A percentile compares a stretch with the other conserved stretches of the same genome.
Conservation (phyloP, 495 filamentous ascomycete genomes). For the Lasiosphaeria hispida region DNA sequence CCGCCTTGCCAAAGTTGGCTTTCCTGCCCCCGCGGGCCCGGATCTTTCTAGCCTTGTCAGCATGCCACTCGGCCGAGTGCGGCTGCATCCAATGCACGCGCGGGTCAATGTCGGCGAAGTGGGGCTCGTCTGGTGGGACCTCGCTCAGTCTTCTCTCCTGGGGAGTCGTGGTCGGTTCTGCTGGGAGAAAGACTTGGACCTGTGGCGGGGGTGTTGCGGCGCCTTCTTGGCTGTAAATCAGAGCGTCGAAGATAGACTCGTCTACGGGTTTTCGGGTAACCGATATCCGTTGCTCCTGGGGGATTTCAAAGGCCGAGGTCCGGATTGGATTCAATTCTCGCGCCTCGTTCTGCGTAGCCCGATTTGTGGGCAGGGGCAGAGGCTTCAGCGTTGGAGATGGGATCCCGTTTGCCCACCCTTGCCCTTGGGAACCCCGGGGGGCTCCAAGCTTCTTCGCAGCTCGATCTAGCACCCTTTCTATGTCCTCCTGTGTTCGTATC, state of each 20-base stretch:
- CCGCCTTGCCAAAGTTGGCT: slow-evolving; percentile 40
- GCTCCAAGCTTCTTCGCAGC: too few relatives aligned
- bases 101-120: slow-evolving; percentile 40
- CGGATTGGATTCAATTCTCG: too few relatives aligned
- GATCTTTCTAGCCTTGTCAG: slow-evolving; percentile 43
- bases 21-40: slow-evolving; percentile 39
- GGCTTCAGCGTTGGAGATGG: too few relatives aligned
- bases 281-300: not conserved
- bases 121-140: slow-evolving; percentile 20
- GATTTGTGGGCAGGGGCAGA: too few relatives aligned
- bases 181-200: slow-evolving; percentile 9
- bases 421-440: too few relatives aligned
- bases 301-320: too few relatives aligned
- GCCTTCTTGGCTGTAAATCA: slow-evolving; percentile 11
- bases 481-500: too few relatives aligned
- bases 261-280: not conserved
- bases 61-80: slow-evolving; percentile 38
- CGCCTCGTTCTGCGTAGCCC: too few relatives aligned
- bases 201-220: slow-evolving; percentile 1
- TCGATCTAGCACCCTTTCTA: too few relatives aligned
- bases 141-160: not conserved
- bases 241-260: not conserved
- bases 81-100: slow-evolving; percentile 39
- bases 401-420: too few relatives aligned
- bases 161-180: not conserved